These are phyloP conservation scores for Davidsoniella neocaledoniae DNA, from an alignment of 2,329 filamentous ascomycete species.

Conservation along the genomic window DNA sequence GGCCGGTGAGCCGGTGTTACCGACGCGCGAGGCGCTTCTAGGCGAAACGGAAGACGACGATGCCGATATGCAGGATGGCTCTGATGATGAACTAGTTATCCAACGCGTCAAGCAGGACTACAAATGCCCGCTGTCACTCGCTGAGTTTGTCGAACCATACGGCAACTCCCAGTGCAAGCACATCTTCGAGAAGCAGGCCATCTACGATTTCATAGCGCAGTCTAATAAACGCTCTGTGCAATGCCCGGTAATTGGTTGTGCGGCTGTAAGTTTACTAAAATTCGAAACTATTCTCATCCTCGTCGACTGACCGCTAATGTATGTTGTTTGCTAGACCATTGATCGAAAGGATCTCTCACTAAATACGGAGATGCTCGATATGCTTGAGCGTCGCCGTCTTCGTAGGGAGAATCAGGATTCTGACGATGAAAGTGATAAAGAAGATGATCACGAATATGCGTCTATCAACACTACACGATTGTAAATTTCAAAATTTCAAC, in stretches of 20 bases:
- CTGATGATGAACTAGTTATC: slow-evolving; percentile 54
- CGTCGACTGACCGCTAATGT: background rate
- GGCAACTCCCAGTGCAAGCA: slow-evolving; percentile 53
- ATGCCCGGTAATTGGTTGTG: slow-evolving; percentile 25
- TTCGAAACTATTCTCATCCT: background rate
- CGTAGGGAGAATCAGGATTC: slow-evolving; percentile 4
- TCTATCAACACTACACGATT: slow-evolving; percentile 4
- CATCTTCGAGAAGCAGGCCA: slow-evolving; percentile 50
- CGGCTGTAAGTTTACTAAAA: slow-evolving; percentile 26
- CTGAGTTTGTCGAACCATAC: slow-evolving; percentile 46
- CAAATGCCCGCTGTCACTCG: slow-evolving; percentile 53
- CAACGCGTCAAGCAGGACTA: slow-evolving; percentile 45
- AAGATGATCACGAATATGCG: slow-evolving; percentile 9
- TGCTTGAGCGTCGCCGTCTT: slow-evolving; percentile 4
- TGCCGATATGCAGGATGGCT: slow-evolving; percentile 32
- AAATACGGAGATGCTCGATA: slow-evolving; percentile 6
- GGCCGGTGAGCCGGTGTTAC: slow-evolving; percentile 25
- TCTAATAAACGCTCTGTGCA: slow-evolving; percentile 24
- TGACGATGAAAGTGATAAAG: slow-evolving; percentile 4
- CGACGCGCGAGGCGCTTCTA: slow-evolving; percentile 9
- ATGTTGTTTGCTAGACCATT: background rate
- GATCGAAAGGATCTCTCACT: background rate
- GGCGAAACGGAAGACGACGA: slow-evolving; percentile 21
- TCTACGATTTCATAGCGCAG: slow-evolving; percentile 41
- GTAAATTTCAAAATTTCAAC: background rate